phyloP scores from a whole-genome alignment of 2,329 filamentous ascomycete species.

The Diaporthe amygdali region DNA sequence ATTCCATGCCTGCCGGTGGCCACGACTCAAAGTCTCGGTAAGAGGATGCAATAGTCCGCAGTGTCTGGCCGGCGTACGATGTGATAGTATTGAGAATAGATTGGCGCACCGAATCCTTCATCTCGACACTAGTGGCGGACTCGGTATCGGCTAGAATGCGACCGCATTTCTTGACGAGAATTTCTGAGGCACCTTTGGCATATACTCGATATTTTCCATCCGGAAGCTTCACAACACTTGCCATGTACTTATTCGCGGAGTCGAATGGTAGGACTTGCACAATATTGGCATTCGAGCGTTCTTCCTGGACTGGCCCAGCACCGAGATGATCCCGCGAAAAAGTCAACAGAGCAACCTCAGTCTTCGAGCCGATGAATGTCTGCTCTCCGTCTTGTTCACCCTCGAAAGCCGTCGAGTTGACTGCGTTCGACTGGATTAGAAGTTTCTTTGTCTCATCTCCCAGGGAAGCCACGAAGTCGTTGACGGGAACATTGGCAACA shows the following conservation, averaged over 20 bases:
- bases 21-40: slow-evolving; percentile 76
- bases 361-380: slow-evolving; percentile 58
- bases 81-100: slow-evolving; percentile 61
- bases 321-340: slow-evolving; percentile 56
- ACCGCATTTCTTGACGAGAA: slow-evolving; percentile 53
- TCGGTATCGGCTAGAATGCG: slow-evolving; percentile 50
- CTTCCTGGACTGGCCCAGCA: slow-evolving; percentile 49
- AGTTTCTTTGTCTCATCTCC: slow-evolving; percentile 29
- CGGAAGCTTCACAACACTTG: slow-evolving; percentile 53
- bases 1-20: slow-evolving; percentile 70
- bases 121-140: slow-evolving; percentile 51
- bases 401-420: slow-evolving; percentile 62
- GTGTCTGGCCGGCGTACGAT: slow-evolving; percentile 67
- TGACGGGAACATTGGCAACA: slow-evolving; percentile 32
- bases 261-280: slow-evolving; percentile 59
- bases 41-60: slow-evolving; percentile 76
- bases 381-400: slow-evolving; percentile 42
- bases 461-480: slow-evolving; percentile 31
- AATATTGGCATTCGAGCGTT: slow-evolving; percentile 50
- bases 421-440: slow-evolving; percentile 37
- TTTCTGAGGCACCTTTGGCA: slow-evolving; percentile 64
- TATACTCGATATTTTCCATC: slow-evolving; percentile 54
- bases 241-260: slow-evolving; percentile 62
- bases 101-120: slow-evolving; percentile 63
- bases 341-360: slow-evolving; percentile 57